Base-by-base conservation (phyloP, 192 early-diverging fungal genomes). In the Glomus cerebriforme region DNA sequence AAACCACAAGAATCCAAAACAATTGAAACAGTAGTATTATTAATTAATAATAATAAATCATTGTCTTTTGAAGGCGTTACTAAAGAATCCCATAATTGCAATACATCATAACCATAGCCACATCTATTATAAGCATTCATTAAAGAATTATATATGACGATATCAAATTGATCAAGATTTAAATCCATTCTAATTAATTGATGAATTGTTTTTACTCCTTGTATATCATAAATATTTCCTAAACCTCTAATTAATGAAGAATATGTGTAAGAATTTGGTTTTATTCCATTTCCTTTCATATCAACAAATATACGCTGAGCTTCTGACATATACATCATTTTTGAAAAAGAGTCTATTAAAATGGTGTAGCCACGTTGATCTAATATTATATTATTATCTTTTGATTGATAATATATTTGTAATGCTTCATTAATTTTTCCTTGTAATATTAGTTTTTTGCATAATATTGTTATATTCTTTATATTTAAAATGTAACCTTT, bases 51-150 rank as follows among this genome's bases (percentile, higher is more conserved):
- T 24, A 45, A 49, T 22, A 35, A 24, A 3, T 65, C 17, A 13
- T 27, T 54, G 7, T 54, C 49, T 7, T 80, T 75, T 9, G 22
- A 26, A 58, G 64, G 2, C 17, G 73, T 17, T 17, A 62, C 54
- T 4, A 86, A 32, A 17, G 78, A 80, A 31, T 87, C 82, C 84
- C 84, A 87, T 13, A 87, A 77, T 17, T 77, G 34, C 22, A 87
- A 15, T 19, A 87, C 83, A 26, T 81, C 15, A 35, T 78, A 60
- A 22, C 72, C 59, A 59, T 85, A 47, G 15, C 73, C 83, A 12
- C 80, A 78, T 32, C 82, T 75, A 79, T 82, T 83, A 68, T 85
- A 87, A 13, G 80, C 86, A 60, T 85, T 73, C 86, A 87, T 87
- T 26, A 87, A 54, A 2, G 84, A 80, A 77, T 87, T 87, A 62